Evolutionary conservation across 352 stramenopile genomes (phyloP), one percentile per base, ranked within the genome.

Genomic region (Globisporangium lucens): DNA sequence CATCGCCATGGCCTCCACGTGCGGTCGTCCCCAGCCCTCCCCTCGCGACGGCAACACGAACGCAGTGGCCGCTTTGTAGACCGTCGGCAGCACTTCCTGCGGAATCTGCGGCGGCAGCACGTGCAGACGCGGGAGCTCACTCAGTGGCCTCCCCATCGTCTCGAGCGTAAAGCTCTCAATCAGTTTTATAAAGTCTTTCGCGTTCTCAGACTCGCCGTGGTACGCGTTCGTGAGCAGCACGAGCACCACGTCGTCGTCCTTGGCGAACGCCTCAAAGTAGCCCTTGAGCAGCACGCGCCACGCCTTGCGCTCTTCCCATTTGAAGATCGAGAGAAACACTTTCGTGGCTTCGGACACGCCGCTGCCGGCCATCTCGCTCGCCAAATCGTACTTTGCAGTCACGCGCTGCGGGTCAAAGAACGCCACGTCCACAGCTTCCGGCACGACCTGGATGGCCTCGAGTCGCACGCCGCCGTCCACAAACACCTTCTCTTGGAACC

Each of bases 1-100:
- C 87, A 97, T 98, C 3, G 89, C 79, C 95, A 98, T 98, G 8
- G 94, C 93, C 65, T 98, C 95, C 1, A 97, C 90, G 65, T 98
- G 91, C 15, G 93, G 93, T 17, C 95, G 83, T 4, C 95, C 93
- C 94, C 94, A 98, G 35, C 94, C 93, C 81, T 98, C 94, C n/a
- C 94, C 94, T 57, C 93, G 76, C 4, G 89, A 97, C 3, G 94
- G 94, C 6, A 98, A 73, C 59, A 98, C 94, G 63, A 98, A 94
- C 8, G 88, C 87, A 24, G 77, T 86, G 8, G 88, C 89, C 29
- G 87, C 76, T 58, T 87, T 86, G 61, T 97, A 97, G 29, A 97
- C 58, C 0, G 76, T 60, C 9, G 83, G 82, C 68, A 95, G 70
- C 1, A 70, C 63, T 7, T 73, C 46, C 56, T 96, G 79, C 10